Evolutionary conservation across 257 asterid genomes (phyloP).

Genomic region (Haberlea rhodopensis): DNA sequence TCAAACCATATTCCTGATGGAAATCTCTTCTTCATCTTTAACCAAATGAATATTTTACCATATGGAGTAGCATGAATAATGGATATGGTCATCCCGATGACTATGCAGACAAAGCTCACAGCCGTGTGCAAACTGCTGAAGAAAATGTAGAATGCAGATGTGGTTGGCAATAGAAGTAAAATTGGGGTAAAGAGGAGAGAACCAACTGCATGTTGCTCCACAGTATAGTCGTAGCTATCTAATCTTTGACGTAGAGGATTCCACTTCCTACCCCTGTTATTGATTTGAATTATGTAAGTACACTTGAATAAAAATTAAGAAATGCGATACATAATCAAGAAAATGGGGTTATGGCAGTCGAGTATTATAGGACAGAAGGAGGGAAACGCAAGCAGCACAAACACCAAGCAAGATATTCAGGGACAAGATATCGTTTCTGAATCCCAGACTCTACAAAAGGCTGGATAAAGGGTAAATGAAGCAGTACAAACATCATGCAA

Average conservation of each 20-base stretch:
- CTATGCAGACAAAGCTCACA: constrained; percentile 53
- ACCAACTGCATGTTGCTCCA: constrained; percentile 90
- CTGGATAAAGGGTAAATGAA: neutral
- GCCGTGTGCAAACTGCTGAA: constrained; percentile 76
- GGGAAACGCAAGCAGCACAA: neutral
- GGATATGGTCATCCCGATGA: constrained; percentile 49
- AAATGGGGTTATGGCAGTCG: neutral
- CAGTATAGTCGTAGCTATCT: constrained; percentile 85
- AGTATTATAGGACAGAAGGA: too few relatives aligned
- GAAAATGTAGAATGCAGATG: constrained; percentile 84
- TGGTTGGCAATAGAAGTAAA: constrained; percentile 84
- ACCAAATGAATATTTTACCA: constrained; percentile 67
- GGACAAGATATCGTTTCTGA: neutral
- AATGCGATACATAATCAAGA: neutral
- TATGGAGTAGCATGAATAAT: constrained; percentile 80
- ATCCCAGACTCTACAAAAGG: neutral
- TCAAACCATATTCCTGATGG: constrained; percentile 88
- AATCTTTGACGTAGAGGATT: constrained; percentile 91
- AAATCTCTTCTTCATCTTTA: constrained; percentile 63
- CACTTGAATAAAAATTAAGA: neutral
- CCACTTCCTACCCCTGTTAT: constrained; percentile 87
- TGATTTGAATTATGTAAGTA: constrained; percentile 22
- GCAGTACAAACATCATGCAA: neutral
- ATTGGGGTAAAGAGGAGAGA: constrained; percentile 90
- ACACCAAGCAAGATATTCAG: neutral